phyloP scores from a whole-genome alignment of 495 filamentous ascomycete species.

The Penicillium soppii region DNA sequence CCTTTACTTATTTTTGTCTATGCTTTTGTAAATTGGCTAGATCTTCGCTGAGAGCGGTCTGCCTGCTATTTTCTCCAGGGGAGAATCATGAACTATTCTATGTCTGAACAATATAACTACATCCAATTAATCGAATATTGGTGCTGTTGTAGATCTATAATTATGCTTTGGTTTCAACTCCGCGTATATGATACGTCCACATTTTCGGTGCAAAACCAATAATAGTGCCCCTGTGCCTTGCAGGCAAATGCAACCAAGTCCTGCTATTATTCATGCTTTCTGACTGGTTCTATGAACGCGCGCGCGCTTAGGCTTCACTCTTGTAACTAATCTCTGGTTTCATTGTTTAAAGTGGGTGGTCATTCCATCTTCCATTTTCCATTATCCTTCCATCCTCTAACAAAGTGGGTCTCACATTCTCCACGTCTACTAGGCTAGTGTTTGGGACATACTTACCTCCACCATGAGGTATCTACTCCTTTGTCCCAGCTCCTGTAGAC shows the following conservation, averaged over 20 bases:
- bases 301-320: background rate
- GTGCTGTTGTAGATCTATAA: too few relatives aligned
- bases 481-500: constrained; percentile 1
- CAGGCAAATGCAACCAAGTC: background rate
- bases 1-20: constrained; percentile 7
- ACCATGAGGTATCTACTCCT: background rate
- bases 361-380: background rate
- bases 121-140: background rate
- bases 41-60: constrained; percentile 16
- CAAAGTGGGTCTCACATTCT: constrained; percentile 7
- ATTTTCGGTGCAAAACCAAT: too few relatives aligned
- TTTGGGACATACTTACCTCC: background rate
- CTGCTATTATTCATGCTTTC: too few relatives aligned
- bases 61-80: constrained; percentile 6
- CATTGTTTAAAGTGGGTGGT: background rate
- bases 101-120: background rate
- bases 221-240: constrained; percentile 10
- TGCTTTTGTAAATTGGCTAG: constrained; percentile 22
- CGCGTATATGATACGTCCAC: background rate
- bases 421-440: constrained; percentile 2
- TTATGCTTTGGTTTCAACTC: too few relatives aligned
- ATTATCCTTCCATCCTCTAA: background rate
- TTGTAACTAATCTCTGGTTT: background rate
- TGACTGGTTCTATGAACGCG: background rate
- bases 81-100: constrained; percentile 7